Base-by-base conservation (phyloP, 2,329 filamentous ascomycete genomes). In the Colletotrichum noveboracense region DNA sequence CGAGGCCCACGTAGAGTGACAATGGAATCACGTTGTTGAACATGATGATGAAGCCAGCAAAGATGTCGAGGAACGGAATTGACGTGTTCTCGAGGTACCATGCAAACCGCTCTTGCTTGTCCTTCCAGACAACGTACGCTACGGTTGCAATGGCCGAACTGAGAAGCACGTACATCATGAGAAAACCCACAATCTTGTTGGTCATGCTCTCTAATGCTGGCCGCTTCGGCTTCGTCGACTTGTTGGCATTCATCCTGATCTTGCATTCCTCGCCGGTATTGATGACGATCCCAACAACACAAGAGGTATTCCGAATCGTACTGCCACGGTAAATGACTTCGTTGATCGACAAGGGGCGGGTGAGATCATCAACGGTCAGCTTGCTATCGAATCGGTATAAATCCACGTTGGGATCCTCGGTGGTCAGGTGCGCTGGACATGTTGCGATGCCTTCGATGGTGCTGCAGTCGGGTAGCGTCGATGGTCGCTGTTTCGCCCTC, bases 1-100 rank as follows among this genome's bases (percentile, higher is more conserved):
- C 96, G 83, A 98, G 88, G 81, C 93, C 97, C 78, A 98, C 94
- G 79, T 98, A 98, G 1, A 98, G 89, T 0, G 95, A 95, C 13
- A 98, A 90, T 0, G 96, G 96, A 74, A 98, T 96, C 85, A 98
- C 92, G 48, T 97, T 98, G 84, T 98, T 98, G 86, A 97, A 98
- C 92, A 98, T 96, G 85, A 98, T 98, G 78, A 98, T 92, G 82
- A 96, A 98, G 0, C 95, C 96, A 32, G 96, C 93, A 77, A 98
- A 93, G 75, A 97, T 95, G 34, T 96, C 92, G 78, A 95, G 91
- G 79, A 95, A 94, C 1, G 91, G 88, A 16, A 98, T 94, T 6
- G 87, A 89, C 1, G 94, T 93, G 71, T 91, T 85, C 5, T 88
- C 83, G 21, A 98, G 86, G 80, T 98, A 98, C 93, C 94, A 98